Evolutionary conservation across 2,329 filamentous ascomycete species (phyloP), one percentile per base, ranked within the genome.

Genomic region (Neospermospora avenae): DNA sequence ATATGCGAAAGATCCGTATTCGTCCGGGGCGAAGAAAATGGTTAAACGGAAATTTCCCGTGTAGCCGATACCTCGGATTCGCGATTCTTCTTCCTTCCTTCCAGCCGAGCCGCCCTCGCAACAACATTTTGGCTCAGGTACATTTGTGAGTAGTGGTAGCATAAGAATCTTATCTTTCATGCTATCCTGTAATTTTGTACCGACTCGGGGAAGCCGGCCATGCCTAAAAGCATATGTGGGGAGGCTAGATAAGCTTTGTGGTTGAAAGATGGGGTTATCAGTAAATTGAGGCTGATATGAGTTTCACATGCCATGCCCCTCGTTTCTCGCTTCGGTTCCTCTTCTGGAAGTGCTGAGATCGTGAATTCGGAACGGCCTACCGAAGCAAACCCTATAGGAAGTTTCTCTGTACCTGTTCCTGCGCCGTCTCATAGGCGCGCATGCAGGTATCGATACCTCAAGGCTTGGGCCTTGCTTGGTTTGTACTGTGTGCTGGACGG

Each of bases 291-390:
- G 42, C 37, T 48, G 28, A 39, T 46, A 28, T 51, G 14, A 14
- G 22, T 49, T 57, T 57, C 55, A 57, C 55, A 57, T 57, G 55
- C 37, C 54, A 57, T 14, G 16, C 42, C 25, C 53, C 25, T 34
- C 53, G 39, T 42, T 55, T 55, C 39, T 44, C 35, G 25, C 35
- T 41, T 51, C 48, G 48, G 31, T 10, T 37, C 48, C 31, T 20
- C 31, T 35, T 37, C 10, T 37, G 48, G 31, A 51, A 37, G 28
- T 24, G 28, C 18, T 35, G 20, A 34, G 18, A 35, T 34, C 28
- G 48, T 37, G 10, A 51, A 51, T 11, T 51, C 48, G 31, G 48
- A 28, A 51, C 48, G 48, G 31, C 48, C 48, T n/a, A 22, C 28
- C 31, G 28, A 51, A 13, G 35, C 7, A 37, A 35, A 34, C 37